Evolutionary conservation across 441 rosid species (phyloP).

Genomic region (Euphorbia celastroides): DNA sequence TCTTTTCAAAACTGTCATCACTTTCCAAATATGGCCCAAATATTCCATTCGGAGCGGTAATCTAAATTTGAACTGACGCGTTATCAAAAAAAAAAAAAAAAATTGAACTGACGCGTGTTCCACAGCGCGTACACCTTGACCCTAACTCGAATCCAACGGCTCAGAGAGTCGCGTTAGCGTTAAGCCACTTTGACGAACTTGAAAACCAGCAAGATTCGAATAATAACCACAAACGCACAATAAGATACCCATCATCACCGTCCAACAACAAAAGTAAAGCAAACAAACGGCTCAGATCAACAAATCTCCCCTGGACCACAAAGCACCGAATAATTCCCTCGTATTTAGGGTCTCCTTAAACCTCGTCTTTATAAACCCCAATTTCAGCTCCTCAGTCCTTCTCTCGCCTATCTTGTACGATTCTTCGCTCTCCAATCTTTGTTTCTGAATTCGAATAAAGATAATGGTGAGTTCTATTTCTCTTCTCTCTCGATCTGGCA

Average conservation of each 20-base stretch:
- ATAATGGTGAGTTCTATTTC: constrained; percentile 2
- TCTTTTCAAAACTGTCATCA: no score
- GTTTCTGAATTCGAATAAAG: background rate
- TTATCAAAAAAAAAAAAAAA: no score
- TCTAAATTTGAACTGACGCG: no score
- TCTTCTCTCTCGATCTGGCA: background rate
- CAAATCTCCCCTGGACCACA: background rate
- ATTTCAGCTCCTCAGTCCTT: accelerated
- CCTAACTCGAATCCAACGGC: constrained; percentile 21
- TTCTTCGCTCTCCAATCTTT: constrained; percentile 5
- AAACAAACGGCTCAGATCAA: background rate
- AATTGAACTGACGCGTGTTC: background rate
- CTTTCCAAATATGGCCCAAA: no score
- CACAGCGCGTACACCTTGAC: background rate
- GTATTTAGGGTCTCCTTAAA: constrained; percentile 27
- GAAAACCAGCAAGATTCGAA: background rate
- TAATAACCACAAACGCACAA: background rate
- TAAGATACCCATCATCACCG: background rate
- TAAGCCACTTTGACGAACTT: constrained; percentile 19
- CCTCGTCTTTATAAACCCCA: constrained; percentile 27
- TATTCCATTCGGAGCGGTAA: no score
- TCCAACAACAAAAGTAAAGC: background rate
- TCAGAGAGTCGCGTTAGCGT: constrained; percentile 24
- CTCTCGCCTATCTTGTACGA: background rate
- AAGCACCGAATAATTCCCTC: background rate